Evolutionary conservation across 2,329 filamentous ascomycete genomes (phyloP), one percentile per base, ranked within the genome.

Genomic region (Neonectria sp.): DNA sequence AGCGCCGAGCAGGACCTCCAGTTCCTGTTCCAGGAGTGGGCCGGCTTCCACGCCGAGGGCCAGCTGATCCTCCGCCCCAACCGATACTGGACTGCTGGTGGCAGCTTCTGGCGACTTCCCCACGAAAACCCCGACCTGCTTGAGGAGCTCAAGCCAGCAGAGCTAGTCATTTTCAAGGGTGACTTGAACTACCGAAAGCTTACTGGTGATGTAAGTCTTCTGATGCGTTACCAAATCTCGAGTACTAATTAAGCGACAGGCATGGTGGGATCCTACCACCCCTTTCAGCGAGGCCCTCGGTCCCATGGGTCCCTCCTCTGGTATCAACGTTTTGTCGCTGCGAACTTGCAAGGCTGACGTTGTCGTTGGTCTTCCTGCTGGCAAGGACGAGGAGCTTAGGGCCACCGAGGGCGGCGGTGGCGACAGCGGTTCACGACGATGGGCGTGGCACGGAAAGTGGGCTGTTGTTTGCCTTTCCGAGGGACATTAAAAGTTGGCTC

Each of bases 371-470:
- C 85, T 99, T n/a, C 87, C 91, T 15, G 81, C 90, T 9, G 95
- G 95, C 7, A 89, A 92, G 78, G 96, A 99, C 77, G 95, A 98
- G 82, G 89, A 91, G 79, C 84, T 98, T 60, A 90, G 87, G 72
- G 85, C 87, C 9, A 87, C 83, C 60, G 90, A 93, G 59, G 90
- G 87, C 17, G 93, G 93, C 1, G 93, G 92, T 4, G 93, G 91
- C 17, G 91, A 94, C 68, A 83, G 88, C 71, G 80, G 92, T 79
- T 87, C 90, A 27, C 87, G 96, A 63, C 93, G 93, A 80, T 98
- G 95, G 95, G 95, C 94, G 0, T 98, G 95, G 95, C 93, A 90
- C 77, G 95, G 95, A 48, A 98, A 98, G 82, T 98, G 94, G 93
- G 95, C 95, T 6, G 94, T 98, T n/a, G 91, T 97, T 5, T 95